Conservation (phyloP, 441 rosid genomes). For the Gossypium gossypioides region DNA sequence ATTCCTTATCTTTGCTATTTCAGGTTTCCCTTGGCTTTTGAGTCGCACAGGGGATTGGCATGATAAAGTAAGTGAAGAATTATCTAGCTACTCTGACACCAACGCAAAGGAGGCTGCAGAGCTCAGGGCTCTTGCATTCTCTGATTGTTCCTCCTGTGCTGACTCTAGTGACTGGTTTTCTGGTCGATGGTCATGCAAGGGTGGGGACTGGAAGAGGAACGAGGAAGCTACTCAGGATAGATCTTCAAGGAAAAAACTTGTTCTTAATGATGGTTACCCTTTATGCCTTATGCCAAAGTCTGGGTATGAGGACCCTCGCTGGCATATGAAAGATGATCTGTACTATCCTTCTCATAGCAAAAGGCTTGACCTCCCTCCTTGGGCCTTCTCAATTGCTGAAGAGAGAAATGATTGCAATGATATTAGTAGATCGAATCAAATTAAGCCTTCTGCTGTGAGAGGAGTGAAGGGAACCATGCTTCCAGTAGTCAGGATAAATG, state of each 20-base stretch:
- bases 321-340: slow-evolving; percentile 78
- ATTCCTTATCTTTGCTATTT: slow-evolving; percentile 4
- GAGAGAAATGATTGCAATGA: slow-evolving; percentile 55
- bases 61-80: slow-evolving; percentile 31
- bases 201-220: slow-evolving; percentile 96
- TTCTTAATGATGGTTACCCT: slow-evolving; percentile 91
- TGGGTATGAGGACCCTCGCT: slow-evolving; percentile 83
- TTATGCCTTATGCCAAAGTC: slow-evolving; percentile 92
- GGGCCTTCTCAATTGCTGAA: slow-evolving; percentile 75
- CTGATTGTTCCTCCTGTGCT: slow-evolving; percentile 29
- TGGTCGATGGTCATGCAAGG: slow-evolving; percentile 86
- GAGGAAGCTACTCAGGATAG: slow-evolving; percentile 71
- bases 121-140: slow-evolving; percentile 26
- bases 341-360: slow-evolving; percentile 65
- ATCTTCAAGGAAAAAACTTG: slow-evolving; percentile 52
- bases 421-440: slow-evolving; percentile 28
- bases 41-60: slow-evolving; percentile 24
- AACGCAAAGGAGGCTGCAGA: slow-evolving; percentile 35
- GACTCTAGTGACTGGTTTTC: slow-evolving; percentile 69
- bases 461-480: slow-evolving; percentile 67
- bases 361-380: slow-evolving; percentile 90
- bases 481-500: slow-evolving; percentile 87
- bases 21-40: slow-evolving; percentile 48
- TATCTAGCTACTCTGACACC: slow-evolving; percentile 27
- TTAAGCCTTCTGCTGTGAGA: slow-evolving; percentile 44